Evolutionary conservation across 331 rosid species (phyloP).

Genomic region (Malus hybrid): DNA sequence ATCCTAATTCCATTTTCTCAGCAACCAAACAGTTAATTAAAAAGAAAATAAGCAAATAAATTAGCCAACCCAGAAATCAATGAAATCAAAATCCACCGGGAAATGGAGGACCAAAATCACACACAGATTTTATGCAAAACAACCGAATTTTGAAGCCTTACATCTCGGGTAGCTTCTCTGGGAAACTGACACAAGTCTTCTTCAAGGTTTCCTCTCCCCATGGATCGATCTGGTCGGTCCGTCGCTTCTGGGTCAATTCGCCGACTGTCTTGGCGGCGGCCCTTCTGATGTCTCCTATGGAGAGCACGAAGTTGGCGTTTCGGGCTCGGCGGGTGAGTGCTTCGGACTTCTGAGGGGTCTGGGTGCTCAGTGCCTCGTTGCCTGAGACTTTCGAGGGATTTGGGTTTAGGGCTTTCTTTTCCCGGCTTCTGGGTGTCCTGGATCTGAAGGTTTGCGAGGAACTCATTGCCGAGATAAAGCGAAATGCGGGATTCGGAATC

Average conservation of each 20-base stretch:
- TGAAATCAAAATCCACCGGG: no score
- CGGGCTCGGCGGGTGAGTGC: not conserved
- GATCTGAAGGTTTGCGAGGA: conserved; percentile 20
- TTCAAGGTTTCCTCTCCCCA: not conserved
- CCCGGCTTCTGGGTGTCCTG: conserved; percentile 10
- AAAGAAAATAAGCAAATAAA: no score
- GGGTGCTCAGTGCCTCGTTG: conserved; percentile 18
- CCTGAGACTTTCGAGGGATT: conserved; percentile 1
- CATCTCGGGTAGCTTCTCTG: conserved; percentile 27
- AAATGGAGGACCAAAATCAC: no score
- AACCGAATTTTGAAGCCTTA: no score
- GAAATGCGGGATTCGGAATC: not conserved
- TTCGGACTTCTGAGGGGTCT: conserved; percentile 54
- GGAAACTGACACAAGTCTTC: not conserved
- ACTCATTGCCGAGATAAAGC: conserved; percentile 14
- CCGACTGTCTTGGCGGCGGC: conserved; percentile 11
- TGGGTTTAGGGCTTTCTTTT: not conserved
- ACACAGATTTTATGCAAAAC: no score
- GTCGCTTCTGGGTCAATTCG: conserved; percentile 8
- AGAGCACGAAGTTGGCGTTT: not conserved
- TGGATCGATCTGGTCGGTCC: conserved; percentile 4
- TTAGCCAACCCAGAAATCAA: no score
- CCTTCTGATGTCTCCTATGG: not conserved
- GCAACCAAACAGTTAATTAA: no score
- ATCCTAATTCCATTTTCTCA: no score